Conservation (phyloP, 768 basidiomycete species). For the Suillus sp. region DNA sequence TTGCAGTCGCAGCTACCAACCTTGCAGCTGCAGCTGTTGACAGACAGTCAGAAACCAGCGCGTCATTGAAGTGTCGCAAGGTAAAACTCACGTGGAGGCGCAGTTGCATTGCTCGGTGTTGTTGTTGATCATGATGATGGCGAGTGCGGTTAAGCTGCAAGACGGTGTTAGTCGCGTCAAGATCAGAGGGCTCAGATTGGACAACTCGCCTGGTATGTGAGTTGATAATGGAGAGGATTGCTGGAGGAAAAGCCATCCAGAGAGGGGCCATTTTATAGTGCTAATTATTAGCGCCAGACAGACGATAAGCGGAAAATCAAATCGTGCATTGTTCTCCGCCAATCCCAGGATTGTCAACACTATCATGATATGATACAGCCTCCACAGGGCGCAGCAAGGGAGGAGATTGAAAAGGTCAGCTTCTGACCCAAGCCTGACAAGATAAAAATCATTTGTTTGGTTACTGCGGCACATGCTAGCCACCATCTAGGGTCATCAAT, state of each 20-base stretch:
- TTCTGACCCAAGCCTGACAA: too few relatives aligned
- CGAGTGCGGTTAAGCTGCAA: constrained; percentile 2
- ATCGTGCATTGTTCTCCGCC: neutral
- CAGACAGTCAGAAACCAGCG: neutral
- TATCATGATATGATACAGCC: neutral
- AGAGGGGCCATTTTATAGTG: constrained; percentile 5
- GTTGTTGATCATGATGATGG: neutral
- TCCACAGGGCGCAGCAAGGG: neutral
- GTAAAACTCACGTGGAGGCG: constrained; percentile 8
- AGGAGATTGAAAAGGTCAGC: neutral
- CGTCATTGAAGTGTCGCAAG: too few relatives aligned
- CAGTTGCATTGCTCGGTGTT: constrained; percentile 9
- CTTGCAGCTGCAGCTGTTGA: constrained; percentile 13
- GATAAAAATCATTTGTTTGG: too few relatives aligned
- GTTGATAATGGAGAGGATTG: neutral
- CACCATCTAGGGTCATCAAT: too few relatives aligned
- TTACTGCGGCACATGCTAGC: too few relatives aligned
- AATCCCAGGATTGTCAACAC: neutral
- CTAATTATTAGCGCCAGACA: neutral
- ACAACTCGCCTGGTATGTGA: neutral
- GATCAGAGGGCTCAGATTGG: neutral
- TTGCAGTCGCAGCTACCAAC: constrained; percentile 12
- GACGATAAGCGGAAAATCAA: neutral
- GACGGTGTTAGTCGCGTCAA: neutral
- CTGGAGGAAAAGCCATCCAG: neutral